Evolutionary conservation across 2,329 filamentous ascomycete species (phyloP).

Genomic region (Penicillium sp.): DNA sequence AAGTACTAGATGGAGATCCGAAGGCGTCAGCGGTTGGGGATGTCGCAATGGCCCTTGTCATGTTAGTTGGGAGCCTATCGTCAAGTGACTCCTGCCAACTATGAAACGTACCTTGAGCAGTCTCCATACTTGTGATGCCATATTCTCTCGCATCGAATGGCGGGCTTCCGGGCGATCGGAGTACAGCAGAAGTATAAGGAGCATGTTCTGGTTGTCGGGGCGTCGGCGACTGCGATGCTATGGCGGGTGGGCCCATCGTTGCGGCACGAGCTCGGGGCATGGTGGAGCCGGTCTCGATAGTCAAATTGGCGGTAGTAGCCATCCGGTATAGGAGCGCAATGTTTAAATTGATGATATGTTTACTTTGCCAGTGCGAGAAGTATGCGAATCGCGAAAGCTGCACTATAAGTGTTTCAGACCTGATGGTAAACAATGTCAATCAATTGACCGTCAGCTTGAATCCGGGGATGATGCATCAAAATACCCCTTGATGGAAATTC

Average conservation of each 20-base stretch:
- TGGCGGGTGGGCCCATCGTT: conserved; percentile 27
- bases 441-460: background rate
- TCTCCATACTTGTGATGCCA: conserved; percentile 35
- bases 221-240: conserved; percentile 36
- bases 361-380: conserved; percentile 10
- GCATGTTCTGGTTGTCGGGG: conserved; percentile 48
- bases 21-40: conserved; percentile 79
- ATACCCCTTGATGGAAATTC: conserved; percentile 32
- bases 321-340: background rate
- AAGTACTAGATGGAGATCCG: conserved; percentile 81
- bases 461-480: conserved; percentile 17
- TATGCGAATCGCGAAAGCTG: conserved; percentile 8
- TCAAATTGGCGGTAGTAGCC: conserved; percentile 46
- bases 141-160: conserved; percentile 31
- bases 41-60: conserved; percentile 72
- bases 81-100: background rate
- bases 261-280: conserved; percentile 34
- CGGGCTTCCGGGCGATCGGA: conserved; percentile 25
- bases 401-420: conserved; percentile 19
- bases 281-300: conserved; percentile 36
- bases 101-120: conserved; percentile 41
- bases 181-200: conserved; percentile 30
- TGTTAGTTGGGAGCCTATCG: conserved; percentile 1
- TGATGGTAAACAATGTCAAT: background rate
- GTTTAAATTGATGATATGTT: background rate